Percentiles rank a stretch among this genome's conserved stretches.
These are phyloP conservation scores for Hypoxylon sp. DNA, from an alignment of 2,329 filamentous ascomycete species.

Conservation along the genomic window DNA sequence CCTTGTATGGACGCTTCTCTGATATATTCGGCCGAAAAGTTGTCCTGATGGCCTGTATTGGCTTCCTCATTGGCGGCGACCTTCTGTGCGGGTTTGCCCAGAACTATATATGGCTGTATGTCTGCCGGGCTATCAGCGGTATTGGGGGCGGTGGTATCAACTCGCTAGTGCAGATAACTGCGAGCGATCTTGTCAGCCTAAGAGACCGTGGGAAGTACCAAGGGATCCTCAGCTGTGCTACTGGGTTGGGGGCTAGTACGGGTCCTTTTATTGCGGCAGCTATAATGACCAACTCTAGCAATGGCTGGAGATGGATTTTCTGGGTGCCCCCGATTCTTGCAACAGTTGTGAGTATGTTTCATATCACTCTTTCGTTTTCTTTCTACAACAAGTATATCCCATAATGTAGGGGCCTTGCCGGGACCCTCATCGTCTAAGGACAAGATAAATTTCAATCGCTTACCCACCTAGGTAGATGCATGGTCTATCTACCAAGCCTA, in stretches of 20 bases:
- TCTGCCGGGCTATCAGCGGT: conserved; percentile 53
- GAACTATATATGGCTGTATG: conserved; percentile 51
- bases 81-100: conserved; percentile 52
- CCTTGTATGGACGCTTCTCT: conserved; percentile 62
- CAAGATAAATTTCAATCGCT: not conserved
- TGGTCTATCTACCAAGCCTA: not conserved
- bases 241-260: conserved; percentile 47
- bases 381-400: not conserved
- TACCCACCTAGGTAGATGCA: not conserved
- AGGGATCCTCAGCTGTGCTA: conserved; percentile 50
- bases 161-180: conserved; percentile 56
- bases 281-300: conserved; percentile 10
- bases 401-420: not conserved
- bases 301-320: conserved; percentile 48
- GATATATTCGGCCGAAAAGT: conserved; percentile 64
- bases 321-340: conserved; percentile 46
- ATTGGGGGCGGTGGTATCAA: conserved; percentile 51
- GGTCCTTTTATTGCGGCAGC: conserved; percentile 51
- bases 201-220: conserved; percentile 57
- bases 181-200: conserved; percentile 56
- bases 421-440: not conserved
- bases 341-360: conserved; percentile 20
- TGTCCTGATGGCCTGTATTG: conserved; percentile 56
- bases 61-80: conserved; percentile 63
- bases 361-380: not conserved